Percentiles rank a stretch among this genome's conserved stretches.
Conservation (phyloP, 805 yeast species). For the Saccharomycopsis oosterbeekiorum region DNA sequence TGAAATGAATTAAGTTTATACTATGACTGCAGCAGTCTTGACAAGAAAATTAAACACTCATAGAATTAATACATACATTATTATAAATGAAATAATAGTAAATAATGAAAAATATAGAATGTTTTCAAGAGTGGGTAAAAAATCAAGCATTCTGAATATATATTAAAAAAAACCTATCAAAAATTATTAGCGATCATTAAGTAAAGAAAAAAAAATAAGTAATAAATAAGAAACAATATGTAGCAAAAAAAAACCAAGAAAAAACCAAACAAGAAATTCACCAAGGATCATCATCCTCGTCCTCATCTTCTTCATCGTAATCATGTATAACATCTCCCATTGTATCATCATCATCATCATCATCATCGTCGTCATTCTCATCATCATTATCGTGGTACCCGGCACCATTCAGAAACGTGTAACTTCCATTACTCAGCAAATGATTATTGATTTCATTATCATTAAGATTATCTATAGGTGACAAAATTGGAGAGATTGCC, state of each 20-base stretch:
- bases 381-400: conserved; percentile 14
- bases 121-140: background rate
- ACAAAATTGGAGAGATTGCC: conserved; percentile 4
- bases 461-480: conserved; percentile 6
- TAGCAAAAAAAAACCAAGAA: background rate
- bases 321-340: background rate
- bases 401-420: conserved; percentile 18
- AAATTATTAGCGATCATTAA: background rate
- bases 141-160: background rate
- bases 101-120: background rate
- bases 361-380: conserved; percentile 2
- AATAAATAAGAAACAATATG: background rate
- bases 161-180: too few relatives aligned
- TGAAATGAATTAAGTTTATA: too few relatives aligned
- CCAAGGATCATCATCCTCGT: background rate
- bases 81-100: too few relatives aligned
- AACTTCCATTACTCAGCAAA: conserved; percentile 19
- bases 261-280: background rate
- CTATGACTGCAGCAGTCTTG: too few relatives aligned
- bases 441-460: conserved; percentile 14
- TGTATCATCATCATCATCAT: background rate
- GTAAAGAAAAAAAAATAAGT: background rate
- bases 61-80: too few relatives aligned
- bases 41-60: too few relatives aligned
- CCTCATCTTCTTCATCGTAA: background rate